phyloP scores from a whole-genome alignment of 345 rosid genomes.

The Litchi chinensis region DNA sequence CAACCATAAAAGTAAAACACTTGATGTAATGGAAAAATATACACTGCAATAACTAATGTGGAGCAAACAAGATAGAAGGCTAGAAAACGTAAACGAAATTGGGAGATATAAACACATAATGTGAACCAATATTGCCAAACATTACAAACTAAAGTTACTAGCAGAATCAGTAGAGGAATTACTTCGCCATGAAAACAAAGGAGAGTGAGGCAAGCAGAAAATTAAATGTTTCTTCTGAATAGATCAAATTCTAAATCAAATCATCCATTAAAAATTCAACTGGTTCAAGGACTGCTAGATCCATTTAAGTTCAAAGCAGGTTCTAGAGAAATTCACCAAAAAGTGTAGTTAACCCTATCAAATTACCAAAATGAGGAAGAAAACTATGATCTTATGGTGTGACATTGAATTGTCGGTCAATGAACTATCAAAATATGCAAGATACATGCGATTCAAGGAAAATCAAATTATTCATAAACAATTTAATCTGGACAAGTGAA shows the following conservation, averaged over 20 bases:
- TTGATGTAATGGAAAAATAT: neutral
- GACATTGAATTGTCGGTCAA: neutral
- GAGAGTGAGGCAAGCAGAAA: neutral
- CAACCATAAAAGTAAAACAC: neutral
- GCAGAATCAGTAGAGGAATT: neutral
- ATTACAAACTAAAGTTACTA: neutral
- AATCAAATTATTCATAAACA: neutral
- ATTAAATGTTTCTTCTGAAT: neutral
- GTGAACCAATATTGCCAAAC: neutral
- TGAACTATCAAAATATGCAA: neutral
- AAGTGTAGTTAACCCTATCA: neutral
- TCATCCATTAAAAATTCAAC: neutral
- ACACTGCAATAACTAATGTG: neutral
- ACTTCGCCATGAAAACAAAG: neutral
- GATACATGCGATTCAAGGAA: neutral
- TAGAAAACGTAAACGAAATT: neutral
- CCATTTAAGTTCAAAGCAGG: neutral
- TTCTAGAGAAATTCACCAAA: neutral
- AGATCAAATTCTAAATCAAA: neutral
- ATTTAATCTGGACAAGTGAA: neutral
- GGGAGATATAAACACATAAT: neutral
- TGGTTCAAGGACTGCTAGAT: neutral
- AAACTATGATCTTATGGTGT: neutral
- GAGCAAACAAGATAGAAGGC: neutral
- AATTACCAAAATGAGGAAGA: neutral